phyloP scores from a whole-genome alignment of 495 filamentous ascomycete species.

The Penicillium ucsense region DNA sequence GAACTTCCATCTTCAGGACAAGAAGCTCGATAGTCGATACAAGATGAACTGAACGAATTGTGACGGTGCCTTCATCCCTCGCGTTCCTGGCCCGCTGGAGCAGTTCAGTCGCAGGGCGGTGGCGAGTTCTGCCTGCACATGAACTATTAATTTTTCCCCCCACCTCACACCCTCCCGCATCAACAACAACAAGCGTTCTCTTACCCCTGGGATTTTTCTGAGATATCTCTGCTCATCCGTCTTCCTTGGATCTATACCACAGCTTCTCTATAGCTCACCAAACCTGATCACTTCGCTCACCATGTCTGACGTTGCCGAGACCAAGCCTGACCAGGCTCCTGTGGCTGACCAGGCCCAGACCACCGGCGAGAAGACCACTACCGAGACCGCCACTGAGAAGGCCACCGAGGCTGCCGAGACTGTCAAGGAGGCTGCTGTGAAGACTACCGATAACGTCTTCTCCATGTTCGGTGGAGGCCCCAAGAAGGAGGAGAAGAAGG shows the following conservation, averaged over 20 bases:
- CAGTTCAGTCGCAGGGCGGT: slow-evolving; percentile 13
- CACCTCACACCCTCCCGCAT: slow-evolving; percentile 16
- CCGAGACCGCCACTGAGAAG: slow-evolving; percentile 29
- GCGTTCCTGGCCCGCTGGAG: slow-evolving; percentile 5
- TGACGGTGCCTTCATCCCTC: slow-evolving; percentile 2
- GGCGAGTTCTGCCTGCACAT: slow-evolving; percentile 14
- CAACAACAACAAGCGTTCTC: slow-evolving; percentile 17
- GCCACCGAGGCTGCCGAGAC: slow-evolving; percentile 36
- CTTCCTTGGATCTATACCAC: neutral
- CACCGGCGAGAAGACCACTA: slow-evolving; percentile 28
- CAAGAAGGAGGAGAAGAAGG: slow-evolving; percentile 67
- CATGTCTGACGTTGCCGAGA: slow-evolving; percentile 41
- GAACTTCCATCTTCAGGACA: too few relatives aligned
- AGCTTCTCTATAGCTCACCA: neutral
- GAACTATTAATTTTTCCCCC: slow-evolving; percentile 25
- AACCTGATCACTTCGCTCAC: slow-evolving; percentile 7
- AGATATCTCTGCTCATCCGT: too few relatives aligned
- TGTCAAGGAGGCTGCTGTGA: slow-evolving; percentile 40
- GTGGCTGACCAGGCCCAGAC: slow-evolving; percentile 32
- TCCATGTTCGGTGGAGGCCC: slow-evolving; percentile 95
- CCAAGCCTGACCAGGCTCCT: slow-evolving; percentile 38
- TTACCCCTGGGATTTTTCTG: slow-evolving; percentile 7
- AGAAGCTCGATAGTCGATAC: neutral
- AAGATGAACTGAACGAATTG: too few relatives aligned
- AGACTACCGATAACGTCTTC: slow-evolving; percentile 70